phyloP scores from a whole-genome alignment of 352 stramenopile genomes.

The Phytophthora palmivora region DNA sequence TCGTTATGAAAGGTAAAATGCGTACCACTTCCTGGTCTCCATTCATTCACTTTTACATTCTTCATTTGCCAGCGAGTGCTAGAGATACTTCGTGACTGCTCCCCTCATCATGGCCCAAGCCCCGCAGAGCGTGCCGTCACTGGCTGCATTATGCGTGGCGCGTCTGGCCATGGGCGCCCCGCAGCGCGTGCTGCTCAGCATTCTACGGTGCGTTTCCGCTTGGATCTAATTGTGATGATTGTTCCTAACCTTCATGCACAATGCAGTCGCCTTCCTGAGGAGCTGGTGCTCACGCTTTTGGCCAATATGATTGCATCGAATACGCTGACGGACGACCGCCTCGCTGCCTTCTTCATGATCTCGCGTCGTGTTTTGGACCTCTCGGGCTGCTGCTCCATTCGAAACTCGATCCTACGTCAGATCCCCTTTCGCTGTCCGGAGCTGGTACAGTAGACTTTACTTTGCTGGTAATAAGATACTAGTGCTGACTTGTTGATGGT shows the following conservation, averaged over 20 bases:
- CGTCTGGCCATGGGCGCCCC: slow-evolving; percentile 60
- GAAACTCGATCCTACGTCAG: slow-evolving; percentile 88
- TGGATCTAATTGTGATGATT: slow-evolving; percentile 17
- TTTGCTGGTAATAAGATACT: not conserved
- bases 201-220: slow-evolving; percentile 60
- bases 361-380: slow-evolving; percentile 77
- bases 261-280: slow-evolving; percentile 74
- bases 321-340: slow-evolving; percentile 83
- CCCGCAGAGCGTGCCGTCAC: slow-evolving; percentile 44
- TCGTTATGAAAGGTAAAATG: not conserved
- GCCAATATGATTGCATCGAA: slow-evolving; percentile 75
- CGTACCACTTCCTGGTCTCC: slow-evolving; percentile 5
- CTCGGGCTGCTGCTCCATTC: slow-evolving; percentile 74
- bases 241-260: slow-evolving; percentile 4
- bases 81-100: slow-evolving; percentile 1
- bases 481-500: slow-evolving; percentile 3
- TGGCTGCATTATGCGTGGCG: slow-evolving; percentile 71
- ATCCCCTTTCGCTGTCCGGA: slow-evolving; percentile 87
- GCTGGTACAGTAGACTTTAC: slow-evolving; percentile 47
- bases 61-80: slow-evolving; percentile 16
- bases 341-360: slow-evolving; percentile 85
- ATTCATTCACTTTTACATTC: slow-evolving; percentile 24
- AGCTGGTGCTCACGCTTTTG: slow-evolving; percentile 81
- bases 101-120: slow-evolving; percentile 25
- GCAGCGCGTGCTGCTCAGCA: slow-evolving; percentile 58